phyloP scores from a whole-genome alignment of 306 rosid genomes.

The Rosa lucieae region DNA sequence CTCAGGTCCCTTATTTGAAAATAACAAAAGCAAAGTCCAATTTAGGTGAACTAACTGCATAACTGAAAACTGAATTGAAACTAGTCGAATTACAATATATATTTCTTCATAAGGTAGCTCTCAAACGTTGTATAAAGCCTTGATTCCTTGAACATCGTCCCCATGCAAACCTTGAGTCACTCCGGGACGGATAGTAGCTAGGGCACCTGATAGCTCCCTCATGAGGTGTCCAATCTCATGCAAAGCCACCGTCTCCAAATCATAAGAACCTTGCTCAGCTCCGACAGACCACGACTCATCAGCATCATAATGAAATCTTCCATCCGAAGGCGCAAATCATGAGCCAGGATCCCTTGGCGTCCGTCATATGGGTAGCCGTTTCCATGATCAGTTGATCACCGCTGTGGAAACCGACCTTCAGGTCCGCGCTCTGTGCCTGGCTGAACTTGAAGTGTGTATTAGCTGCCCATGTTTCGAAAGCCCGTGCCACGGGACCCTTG shows the following conservation, averaged over 20 bases:
- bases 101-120: too few relatives aligned
- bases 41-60: too few relatives aligned
- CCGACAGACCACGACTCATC: slow-evolving; percentile 32
- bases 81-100: too few relatives aligned
- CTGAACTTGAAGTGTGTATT: slow-evolving; percentile 24
- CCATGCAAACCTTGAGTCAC: slow-evolving; percentile 15
- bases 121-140: background rate
- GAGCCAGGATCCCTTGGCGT: slow-evolving; percentile 13
- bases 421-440: background rate
- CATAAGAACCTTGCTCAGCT: background rate
- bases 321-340: slow-evolving; percentile 32
- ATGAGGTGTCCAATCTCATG: slow-evolving; percentile 38
- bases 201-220: slow-evolving; percentile 29
- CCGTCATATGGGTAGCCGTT: slow-evolving; percentile 18
- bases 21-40: too few relatives aligned
- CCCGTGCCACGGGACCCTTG: slow-evolving; percentile 8
- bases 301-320: slow-evolving; percentile 37
- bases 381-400: slow-evolving; percentile 23
- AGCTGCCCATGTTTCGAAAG: slow-evolving; percentile 31
- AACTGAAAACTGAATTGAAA: too few relatives aligned
- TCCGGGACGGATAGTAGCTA: background rate
- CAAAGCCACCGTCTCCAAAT: slow-evolving; percentile 32
- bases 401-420: slow-evolving; percentile 18
- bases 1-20: too few relatives aligned
- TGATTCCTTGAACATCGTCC: slow-evolving; percentile 26